Percentiles rank a stretch among this genome's conserved stretches.
Evolutionary conservation across 345 rosid species (phyloP).

Genomic region (Mercurialis annua): DNA sequence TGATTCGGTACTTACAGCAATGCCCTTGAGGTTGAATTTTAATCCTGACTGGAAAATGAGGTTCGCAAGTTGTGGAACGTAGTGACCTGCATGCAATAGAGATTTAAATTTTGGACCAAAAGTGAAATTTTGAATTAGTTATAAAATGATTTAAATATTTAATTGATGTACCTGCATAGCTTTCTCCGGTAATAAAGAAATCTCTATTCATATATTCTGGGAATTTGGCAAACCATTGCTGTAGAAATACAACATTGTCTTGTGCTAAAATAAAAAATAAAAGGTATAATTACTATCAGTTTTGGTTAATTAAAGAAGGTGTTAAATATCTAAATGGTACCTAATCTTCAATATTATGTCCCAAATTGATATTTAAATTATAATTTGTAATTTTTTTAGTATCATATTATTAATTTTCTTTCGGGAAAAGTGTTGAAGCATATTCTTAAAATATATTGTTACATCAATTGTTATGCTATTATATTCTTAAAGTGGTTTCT

Average conservation of each 20-base stretch:
- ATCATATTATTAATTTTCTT: too few relatives aligned
- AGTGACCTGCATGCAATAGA: constrained; percentile 17
- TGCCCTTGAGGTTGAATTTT: constrained; percentile 22
- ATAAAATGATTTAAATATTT: too few relatives aligned
- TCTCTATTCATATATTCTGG: constrained; percentile 20
- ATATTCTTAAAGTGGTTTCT: too few relatives aligned
- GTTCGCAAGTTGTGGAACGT: constrained; percentile 27
- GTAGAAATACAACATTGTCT: constrained; percentile 19
- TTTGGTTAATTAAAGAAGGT: too few relatives aligned
- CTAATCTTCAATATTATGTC: too few relatives aligned
- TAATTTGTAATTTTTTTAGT: too few relatives aligned
- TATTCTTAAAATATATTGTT: too few relatives aligned
- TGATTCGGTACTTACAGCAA: constrained; percentile 17
- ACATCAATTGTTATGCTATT: too few relatives aligned
- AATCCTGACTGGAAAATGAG: constrained; percentile 19
- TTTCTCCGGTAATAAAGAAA: constrained; percentile 20
- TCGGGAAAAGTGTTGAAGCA: too few relatives aligned
- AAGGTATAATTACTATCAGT: not conserved
- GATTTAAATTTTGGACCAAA: not conserved
- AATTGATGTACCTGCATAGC: not conserved
- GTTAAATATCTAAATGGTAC: too few relatives aligned
- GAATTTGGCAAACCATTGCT: constrained; percentile 20
- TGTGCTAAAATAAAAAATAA: constrained; percentile 12
- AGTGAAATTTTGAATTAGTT: not conserved
- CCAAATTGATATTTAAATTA: too few relatives aligned